phyloP scores from a whole-genome alignment of 2,329 filamentous ascomycete genomes.

The Pseudocercospora cruenta region DNA sequence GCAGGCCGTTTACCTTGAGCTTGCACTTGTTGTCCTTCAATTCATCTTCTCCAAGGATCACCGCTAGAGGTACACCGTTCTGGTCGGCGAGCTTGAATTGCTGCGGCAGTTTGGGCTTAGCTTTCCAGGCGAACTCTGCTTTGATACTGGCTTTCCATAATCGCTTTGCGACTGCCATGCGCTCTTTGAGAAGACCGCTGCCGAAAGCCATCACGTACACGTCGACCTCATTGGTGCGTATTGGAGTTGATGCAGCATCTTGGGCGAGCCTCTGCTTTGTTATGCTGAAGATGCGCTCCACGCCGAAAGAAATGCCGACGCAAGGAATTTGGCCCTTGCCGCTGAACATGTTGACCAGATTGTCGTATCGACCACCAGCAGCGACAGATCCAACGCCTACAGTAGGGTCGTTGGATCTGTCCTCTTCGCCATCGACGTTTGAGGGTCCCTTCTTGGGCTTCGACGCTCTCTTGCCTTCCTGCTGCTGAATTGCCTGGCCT shows the following conservation, averaged over 20 bases:
- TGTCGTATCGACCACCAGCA: slow-evolving; percentile 88
- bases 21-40: slow-evolving; percentile 79
- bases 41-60: slow-evolving; percentile 92
- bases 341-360: slow-evolving; percentile 91
- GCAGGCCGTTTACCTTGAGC: slow-evolving; percentile 82
- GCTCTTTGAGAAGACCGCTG: slow-evolving; percentile 78
- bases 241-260: slow-evolving; percentile 57
- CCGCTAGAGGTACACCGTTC: slow-evolving; percentile 77
- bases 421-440: slow-evolving; percentile 56
- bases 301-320: slow-evolving; percentile 88
- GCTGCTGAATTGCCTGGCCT: slow-evolving; percentile 51
- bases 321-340: slow-evolving; percentile 78
- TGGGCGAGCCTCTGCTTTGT: slow-evolving; percentile 75
- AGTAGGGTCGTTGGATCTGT: slow-evolving; percentile 76
- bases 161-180: slow-evolving; percentile 75
- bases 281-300: slow-evolving; percentile 93
- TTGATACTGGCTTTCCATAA: slow-evolving; percentile 90
- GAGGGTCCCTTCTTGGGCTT: slow-evolving; percentile 48
- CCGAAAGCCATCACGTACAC: slow-evolving; percentile 96
- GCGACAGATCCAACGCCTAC: slow-evolving; percentile 86
- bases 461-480: slow-evolving; percentile 55
- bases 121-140: slow-evolving; percentile 87
- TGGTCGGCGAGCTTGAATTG: slow-evolving; percentile 91
- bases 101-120: slow-evolving; percentile 82
- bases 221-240: slow-evolving; percentile 76